phyloP scores from a whole-genome alignment of 371 early-diverging fungal genomes.

The Saksenaea vasiformis region DNA sequence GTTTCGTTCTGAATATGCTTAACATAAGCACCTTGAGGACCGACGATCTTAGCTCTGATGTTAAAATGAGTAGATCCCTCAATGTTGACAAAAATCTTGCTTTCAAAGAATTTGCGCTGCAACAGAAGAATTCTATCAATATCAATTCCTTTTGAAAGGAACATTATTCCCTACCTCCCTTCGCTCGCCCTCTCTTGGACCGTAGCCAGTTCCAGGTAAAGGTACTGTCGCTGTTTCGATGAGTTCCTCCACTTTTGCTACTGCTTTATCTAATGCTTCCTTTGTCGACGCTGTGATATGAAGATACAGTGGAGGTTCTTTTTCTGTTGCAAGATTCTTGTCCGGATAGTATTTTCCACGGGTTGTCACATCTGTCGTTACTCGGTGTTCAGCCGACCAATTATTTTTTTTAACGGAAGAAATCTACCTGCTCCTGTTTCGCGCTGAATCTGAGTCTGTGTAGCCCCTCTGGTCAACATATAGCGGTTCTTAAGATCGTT shows the following conservation, averaged over 20 bases:
- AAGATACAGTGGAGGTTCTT: conserved; percentile 79
- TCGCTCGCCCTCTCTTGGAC: conserved; percentile 21
- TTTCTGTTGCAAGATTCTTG: conserved; percentile 65
- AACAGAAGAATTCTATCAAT: background rate
- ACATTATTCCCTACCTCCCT: conserved; percentile 8
- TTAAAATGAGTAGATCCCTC: conserved; percentile 76
- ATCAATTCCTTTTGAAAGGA: background rate
- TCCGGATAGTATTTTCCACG: conserved; percentile 85
- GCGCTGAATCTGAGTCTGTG: conserved; percentile 72
- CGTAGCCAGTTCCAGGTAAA: conserved; percentile 17
- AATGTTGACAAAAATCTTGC: conserved; percentile 73
- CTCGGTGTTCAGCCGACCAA: conserved; percentile 10
- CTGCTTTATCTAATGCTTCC: conserved; percentile 71
- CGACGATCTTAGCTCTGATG: conserved; percentile 83
- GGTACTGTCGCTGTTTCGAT: conserved; percentile 55
- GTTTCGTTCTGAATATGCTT: conserved; percentile 88
- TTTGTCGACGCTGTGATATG: conserved; percentile 71
- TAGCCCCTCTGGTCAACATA: conserved; percentile 74
- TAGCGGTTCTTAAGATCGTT: conserved; percentile 84
- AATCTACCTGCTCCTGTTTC: conserved; percentile 74
- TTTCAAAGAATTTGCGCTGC: conserved; percentile 55
- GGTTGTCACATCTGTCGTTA: conserved; percentile 69
- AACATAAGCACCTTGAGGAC: conserved; percentile 83
- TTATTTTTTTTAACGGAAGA: background rate
- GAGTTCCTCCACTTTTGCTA: conserved; percentile 70